These are phyloP conservation scores for Mytilinidion resinicola DNA, from an alignment of 495 filamentous ascomycete species.

Conservation along the genomic window DNA sequence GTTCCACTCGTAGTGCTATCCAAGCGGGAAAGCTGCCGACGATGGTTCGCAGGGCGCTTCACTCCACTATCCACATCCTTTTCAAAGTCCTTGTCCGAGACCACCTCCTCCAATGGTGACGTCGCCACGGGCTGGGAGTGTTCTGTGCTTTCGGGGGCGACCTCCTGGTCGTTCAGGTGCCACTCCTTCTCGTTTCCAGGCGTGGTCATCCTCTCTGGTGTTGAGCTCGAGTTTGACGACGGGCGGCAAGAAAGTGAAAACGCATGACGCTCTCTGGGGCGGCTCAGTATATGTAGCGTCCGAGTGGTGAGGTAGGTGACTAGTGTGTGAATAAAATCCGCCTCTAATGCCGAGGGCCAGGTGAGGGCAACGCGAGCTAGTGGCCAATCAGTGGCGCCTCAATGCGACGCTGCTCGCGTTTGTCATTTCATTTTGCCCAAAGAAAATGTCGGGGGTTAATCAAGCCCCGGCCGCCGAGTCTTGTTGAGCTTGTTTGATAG, in stretches of 20 bases:
- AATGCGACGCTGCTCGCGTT: no score
- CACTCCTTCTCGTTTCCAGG: constrained; percentile 21
- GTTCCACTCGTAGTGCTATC: constrained; percentile 41
- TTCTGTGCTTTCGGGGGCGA: constrained; percentile 9
- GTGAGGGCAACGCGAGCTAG: no score
- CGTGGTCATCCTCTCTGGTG: constrained; percentile 1
- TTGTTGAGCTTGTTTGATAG: no score
- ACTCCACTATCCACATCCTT: constrained; percentile 14
- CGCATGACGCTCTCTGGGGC: neutral
- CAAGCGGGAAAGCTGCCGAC: constrained; percentile 31
- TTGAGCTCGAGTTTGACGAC: neutral
- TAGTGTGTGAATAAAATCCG: neutral
- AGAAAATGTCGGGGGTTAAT: no score
- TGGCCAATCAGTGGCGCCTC: no score
- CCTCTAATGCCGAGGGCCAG: neutral
- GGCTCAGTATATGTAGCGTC: neutral
- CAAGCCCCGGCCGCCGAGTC: no score
- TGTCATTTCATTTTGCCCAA: no score
- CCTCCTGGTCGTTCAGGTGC: constrained; percentile 15
- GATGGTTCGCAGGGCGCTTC: constrained; percentile 8
- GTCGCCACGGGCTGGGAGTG: constrained; percentile 29
- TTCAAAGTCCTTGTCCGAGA: constrained; percentile 27
- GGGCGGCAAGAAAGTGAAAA: neutral
- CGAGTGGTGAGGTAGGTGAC: constrained; percentile 4
- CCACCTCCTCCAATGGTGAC: constrained; percentile 27